A percentile compares a stretch with the other conserved stretches of the same genome.
These are phyloP conservation scores for Polychaeton citri DNA, from an alignment of 2,329 filamentous ascomycete genomes.

Conservation along the genomic window DNA sequence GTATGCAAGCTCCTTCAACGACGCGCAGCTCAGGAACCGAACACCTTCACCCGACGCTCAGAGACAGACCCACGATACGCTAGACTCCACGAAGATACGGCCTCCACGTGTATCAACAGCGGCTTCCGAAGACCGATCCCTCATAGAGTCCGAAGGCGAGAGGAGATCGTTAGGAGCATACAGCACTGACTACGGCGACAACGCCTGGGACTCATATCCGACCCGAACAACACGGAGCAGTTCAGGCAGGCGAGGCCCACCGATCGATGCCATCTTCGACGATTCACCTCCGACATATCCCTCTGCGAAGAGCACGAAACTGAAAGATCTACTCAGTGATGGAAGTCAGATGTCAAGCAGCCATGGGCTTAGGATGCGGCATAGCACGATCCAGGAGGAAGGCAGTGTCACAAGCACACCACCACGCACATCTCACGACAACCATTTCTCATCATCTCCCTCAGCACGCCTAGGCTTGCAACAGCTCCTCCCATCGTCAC, in stretches of 20 bases:
- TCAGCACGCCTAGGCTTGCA: slow-evolving; percentile 20
- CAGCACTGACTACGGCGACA: slow-evolving; percentile 68
- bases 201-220: slow-evolving; percentile 61
- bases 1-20: background rate
- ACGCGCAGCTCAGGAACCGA: background rate
- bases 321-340: slow-evolving; percentile 36
- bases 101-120: slow-evolving; percentile 41
- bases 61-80: background rate
- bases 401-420: slow-evolving; percentile 31
- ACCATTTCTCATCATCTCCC: slow-evolving; percentile 18
- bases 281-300: slow-evolving; percentile 43
- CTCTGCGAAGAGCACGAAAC: slow-evolving; percentile 20
- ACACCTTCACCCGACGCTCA: background rate
- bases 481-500: slow-evolving; percentile 29
- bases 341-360: slow-evolving; percentile 28
- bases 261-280: slow-evolving; percentile 68
- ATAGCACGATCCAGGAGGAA: slow-evolving; percentile 37
- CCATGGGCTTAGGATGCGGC: slow-evolving; percentile 21
- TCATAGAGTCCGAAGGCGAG: slow-evolving; percentile 57
- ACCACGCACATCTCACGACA: slow-evolving; percentile 27
- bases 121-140: slow-evolving; percentile 49
- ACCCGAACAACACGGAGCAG: slow-evolving; percentile 55
- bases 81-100: slow-evolving; percentile 18
- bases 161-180: slow-evolving; percentile 58
- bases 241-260: slow-evolving; percentile 53